Conservation (phyloP, 495 filamentous ascomycete genomes). For the Patellaria atrata region DNA sequence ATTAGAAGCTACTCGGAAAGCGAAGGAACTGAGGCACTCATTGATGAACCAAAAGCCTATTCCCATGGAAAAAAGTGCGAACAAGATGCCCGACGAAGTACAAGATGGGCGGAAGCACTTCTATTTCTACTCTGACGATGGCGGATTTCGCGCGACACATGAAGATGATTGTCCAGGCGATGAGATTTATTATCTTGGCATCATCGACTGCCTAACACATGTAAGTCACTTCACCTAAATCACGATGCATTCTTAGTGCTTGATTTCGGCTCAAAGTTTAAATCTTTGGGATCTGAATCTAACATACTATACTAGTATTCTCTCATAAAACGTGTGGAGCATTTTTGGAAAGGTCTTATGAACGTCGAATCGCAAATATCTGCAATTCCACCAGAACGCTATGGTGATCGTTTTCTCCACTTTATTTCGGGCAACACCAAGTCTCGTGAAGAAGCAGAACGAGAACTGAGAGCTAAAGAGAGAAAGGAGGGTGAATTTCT, state of each 20-base stretch:
- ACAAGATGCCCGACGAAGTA: conserved; percentile 81
- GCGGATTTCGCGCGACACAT: conserved; percentile 84
- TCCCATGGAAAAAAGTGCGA: conserved; percentile 66
- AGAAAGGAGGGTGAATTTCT: conserved; percentile 15
- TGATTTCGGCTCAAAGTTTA: conserved; percentile 16
- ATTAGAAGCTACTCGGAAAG: conserved; percentile 82
- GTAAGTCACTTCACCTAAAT: no score
- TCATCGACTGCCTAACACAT: conserved; percentile 95
- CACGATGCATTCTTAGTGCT: neutral
- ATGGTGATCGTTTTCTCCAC: conserved; percentile 85
- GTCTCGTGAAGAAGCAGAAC: conserved; percentile 61
- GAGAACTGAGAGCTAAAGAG: conserved; percentile 35
- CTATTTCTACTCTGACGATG: conserved; percentile 86
- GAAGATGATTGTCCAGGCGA: conserved; percentile 74
- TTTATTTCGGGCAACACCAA: conserved; percentile 88
- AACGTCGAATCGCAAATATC: conserved; percentile 74
- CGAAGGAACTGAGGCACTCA: conserved; percentile 77
- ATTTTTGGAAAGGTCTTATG: conserved; percentile 86
- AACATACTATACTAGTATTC: conserved; percentile 48
- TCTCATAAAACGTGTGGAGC: conserved; percentile 72
- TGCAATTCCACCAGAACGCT: conserved; percentile 78
- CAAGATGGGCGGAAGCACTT: conserved; percentile 50
- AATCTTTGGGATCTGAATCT: conserved; percentile 5
- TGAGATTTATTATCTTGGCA: conserved; percentile 93
- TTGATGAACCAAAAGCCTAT: conserved; percentile 87